Conservation (phyloP, 2,329 filamentous ascomycete genomes). For the Chrysoporthe deuterocubensis region DNA sequence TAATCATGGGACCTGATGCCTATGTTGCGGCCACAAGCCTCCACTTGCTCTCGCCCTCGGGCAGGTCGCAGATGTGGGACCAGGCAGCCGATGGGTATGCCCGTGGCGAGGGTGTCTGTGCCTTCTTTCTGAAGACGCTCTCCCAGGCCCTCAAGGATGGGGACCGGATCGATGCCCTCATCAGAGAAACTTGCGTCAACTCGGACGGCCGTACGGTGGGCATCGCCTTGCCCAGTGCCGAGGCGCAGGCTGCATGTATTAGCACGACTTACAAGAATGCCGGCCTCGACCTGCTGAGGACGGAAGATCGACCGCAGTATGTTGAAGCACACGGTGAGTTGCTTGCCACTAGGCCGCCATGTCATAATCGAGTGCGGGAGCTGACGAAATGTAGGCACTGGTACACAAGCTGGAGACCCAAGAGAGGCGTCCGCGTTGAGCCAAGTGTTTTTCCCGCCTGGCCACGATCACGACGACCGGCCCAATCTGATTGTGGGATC, state of each 20-base stretch:
- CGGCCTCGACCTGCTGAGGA: conserved; percentile 42
- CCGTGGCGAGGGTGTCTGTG: conserved; percentile 57
- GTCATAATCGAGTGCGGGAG: no score
- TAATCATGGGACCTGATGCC: no score
- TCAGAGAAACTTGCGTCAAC: conserved; percentile 52
- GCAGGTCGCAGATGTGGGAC: conserved; percentile 47
- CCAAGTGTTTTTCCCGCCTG: no score
- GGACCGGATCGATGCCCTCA: conserved; percentile 43
- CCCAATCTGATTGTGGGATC: conserved; percentile 39
- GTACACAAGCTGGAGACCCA: conserved; percentile 45
- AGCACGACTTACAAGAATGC: conserved; percentile 27
- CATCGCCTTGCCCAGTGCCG: conserved; percentile 56
- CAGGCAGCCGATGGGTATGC: conserved; percentile 57
- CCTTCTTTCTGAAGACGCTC: conserved; percentile 55
- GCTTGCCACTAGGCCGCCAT: no score
- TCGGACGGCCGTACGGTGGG: conserved; percentile 55
- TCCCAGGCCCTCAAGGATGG: conserved; percentile 55
- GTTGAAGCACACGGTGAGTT: conserved; percentile 49
- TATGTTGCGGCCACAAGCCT: no score
- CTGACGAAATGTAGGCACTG: conserved; percentile 29
- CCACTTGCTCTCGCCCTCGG: background rate
- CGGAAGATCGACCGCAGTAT: conserved; percentile 46
- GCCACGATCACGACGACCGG: background rate
- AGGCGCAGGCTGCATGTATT: conserved; percentile 46
- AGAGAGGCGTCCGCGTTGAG: conserved; percentile 39